These are phyloP conservation scores for Cafeteria roenbergensis DNA, from an alignment of 108 stramenopile genomes.

Conservation along the genomic window DNA sequence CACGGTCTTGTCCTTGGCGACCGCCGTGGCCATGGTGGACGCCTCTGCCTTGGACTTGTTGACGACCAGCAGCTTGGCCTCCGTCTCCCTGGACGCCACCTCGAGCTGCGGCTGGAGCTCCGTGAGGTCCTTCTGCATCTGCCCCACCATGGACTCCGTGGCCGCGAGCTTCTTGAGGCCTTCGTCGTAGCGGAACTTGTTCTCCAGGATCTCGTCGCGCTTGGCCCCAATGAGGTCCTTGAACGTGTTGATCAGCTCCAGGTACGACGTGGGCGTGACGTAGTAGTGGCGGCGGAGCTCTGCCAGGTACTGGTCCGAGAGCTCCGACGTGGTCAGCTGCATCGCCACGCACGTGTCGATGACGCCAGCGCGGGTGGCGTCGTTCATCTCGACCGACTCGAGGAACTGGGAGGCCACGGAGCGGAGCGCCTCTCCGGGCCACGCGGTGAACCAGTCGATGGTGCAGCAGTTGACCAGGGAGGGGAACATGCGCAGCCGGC, in stretches of 20 bases:
- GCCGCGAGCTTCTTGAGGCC: constrained; percentile 43
- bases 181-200: constrained; percentile 36
- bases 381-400: constrained; percentile 29
- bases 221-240: constrained; percentile 28
- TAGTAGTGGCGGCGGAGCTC: constrained; percentile 54
- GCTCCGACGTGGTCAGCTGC: constrained; percentile 32
- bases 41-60: constrained; percentile 27
- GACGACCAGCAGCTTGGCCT: constrained; percentile 32
- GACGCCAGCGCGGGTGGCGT: constrained; percentile 32
- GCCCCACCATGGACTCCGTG: constrained; percentile 44
- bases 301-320: constrained; percentile 26
- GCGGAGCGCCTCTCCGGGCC: constrained; percentile 54
- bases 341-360: constrained; percentile 50
- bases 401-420: constrained; percentile 45
- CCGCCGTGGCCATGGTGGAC: constrained; percentile 26
- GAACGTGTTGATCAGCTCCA: constrained; percentile 45
- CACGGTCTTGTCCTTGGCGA: constrained; percentile 28
- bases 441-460: constrained; percentile 58
- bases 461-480: constrained; percentile 58
- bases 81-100: constrained; percentile 43
- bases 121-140: constrained; percentile 42
- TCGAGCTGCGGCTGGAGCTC: constrained; percentile 51
- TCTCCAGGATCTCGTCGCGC: constrained; percentile 5
- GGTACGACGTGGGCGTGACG: constrained; percentile 53
- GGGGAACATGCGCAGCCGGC: constrained; percentile 48